phyloP scores from a whole-genome alignment of 176 grass and related monocot genomes.

The Areca catechu region DNA sequence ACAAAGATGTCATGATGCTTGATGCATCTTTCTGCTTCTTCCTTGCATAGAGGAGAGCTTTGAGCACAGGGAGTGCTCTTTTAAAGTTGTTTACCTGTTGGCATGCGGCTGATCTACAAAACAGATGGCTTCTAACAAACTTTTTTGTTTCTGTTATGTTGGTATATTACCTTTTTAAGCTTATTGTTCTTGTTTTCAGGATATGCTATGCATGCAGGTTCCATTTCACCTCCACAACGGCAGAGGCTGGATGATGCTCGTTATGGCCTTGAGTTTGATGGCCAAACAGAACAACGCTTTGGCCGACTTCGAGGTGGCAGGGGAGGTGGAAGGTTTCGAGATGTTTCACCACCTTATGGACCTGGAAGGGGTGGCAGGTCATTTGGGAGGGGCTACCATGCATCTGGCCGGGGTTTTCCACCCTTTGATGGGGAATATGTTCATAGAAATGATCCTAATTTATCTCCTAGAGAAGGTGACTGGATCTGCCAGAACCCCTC shows the following conservation, averaged over 20 bases:
- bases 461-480: constrained; percentile 91
- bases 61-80: constrained; percentile 26
- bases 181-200: constrained; percentile 43
- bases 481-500: constrained; percentile 83
- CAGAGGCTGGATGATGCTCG: constrained; percentile 28
- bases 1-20: constrained; percentile 13
- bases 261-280: constrained; percentile 30
- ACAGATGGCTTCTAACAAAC: constrained; percentile 27
- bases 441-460: constrained; percentile 93
- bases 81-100: constrained; percentile 34
- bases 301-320: constrained; percentile 54
- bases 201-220: constrained; percentile 47
- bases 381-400: constrained; percentile 38
- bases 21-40: constrained; percentile 23
- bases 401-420: constrained; percentile 40
- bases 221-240: constrained; percentile 36
- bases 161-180: constrained; percentile 21
- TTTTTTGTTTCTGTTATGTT: constrained; percentile 3
- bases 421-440: constrained; percentile 59
- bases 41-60: constrained; percentile 14
- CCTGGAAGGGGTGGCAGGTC: constrained; percentile 48
- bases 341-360: constrained; percentile 39
- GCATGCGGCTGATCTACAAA: constrained; percentile 28
- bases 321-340: constrained; percentile 53
- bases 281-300: constrained; percentile 29